Percentiles rank a stretch among this genome's conserved stretches.
These are phyloP conservation scores for Diaporthe destruens DNA, from an alignment of 2,329 filamentous ascomycete species.

Conservation along the genomic window DNA sequence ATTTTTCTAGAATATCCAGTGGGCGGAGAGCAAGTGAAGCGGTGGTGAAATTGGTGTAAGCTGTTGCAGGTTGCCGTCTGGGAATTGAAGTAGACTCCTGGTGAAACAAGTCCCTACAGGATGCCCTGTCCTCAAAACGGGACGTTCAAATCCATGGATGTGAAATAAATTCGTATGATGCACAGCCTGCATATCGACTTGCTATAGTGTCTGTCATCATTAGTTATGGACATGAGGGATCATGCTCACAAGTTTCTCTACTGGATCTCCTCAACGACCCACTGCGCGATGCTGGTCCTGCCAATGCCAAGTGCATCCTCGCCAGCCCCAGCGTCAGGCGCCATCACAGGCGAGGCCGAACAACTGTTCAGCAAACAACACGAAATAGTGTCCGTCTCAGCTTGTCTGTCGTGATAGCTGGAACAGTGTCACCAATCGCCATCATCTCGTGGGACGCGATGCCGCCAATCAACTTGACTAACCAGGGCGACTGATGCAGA, in stretches of 20 bases:
- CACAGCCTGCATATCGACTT: neutral
- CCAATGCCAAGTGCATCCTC: neutral
- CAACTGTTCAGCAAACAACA: slow-evolving; percentile 16
- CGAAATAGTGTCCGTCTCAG: slow-evolving; percentile 7
- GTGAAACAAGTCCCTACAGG: too few species aligned
- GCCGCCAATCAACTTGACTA: neutral
- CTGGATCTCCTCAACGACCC: neutral
- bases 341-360: neutral
- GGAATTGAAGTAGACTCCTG: too few species aligned
- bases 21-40: neutral
- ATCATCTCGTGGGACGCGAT: slow-evolving; percentile 1
- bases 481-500: neutral
- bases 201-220: neutral
- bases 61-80: too few species aligned
- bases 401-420: neutral
- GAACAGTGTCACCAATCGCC: neutral
- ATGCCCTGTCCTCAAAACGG: too few species aligned
- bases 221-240: neutral
- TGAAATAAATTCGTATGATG: too few species aligned
- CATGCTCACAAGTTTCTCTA: slow-evolving; percentile 3
- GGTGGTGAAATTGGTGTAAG: neutral
- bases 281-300: neutral
- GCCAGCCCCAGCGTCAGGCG: neutral
- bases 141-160: too few species aligned
- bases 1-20: neutral